Conservation (phyloP, 2,329 filamentous ascomycete species). For the Penicillium sp. region DNA sequence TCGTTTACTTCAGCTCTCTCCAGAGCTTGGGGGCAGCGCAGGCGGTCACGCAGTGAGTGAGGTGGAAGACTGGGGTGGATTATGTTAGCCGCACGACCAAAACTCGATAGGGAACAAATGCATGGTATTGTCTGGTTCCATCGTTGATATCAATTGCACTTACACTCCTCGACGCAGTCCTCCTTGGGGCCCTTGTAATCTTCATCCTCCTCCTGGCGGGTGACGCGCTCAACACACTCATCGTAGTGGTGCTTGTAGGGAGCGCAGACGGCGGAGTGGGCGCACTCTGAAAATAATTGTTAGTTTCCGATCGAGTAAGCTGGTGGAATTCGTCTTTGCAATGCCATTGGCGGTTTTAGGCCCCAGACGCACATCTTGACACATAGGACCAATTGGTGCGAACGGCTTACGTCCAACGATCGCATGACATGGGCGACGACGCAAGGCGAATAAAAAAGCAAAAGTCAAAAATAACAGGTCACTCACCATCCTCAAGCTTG, state of each 20-base stretch:
- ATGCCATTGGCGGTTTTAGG: slow-evolving; percentile 16
- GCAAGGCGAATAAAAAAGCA: background rate
- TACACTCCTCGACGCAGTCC: slow-evolving; percentile 99
- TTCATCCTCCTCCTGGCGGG: slow-evolving; percentile 62
- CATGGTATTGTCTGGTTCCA: background rate
- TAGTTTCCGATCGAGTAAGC: slow-evolving; percentile 3
- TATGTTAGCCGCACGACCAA: slow-evolving; percentile 12
- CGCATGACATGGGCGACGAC: background rate
- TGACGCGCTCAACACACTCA: slow-evolving; percentile 95
- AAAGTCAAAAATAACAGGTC: slow-evolving; percentile 2
- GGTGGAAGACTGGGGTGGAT: slow-evolving; percentile 83
- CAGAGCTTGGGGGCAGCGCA: slow-evolving; percentile 97
- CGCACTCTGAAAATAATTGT: slow-evolving; percentile 66
- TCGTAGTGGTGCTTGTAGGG: slow-evolving; percentile 97
- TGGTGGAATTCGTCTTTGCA: slow-evolving; percentile 4
- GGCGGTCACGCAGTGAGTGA: slow-evolving; percentile 87
- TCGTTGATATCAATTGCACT: slow-evolving; percentile 42
- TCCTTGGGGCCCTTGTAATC: slow-evolving; percentile 73
- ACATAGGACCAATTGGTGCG: slow-evolving; percentile 1
- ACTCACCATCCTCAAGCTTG: slow-evolving; percentile 86
- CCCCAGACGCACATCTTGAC: slow-evolving; percentile 3
- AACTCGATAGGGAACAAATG: background rate
- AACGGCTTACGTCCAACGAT: background rate
- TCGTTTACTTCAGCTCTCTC: slow-evolving; percentile 78
- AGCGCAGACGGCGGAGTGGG: slow-evolving; percentile 78